Base-by-base conservation (phyloP, 2,329 filamentous ascomycete species). In the Plectosphaerella plurivora region DNA sequence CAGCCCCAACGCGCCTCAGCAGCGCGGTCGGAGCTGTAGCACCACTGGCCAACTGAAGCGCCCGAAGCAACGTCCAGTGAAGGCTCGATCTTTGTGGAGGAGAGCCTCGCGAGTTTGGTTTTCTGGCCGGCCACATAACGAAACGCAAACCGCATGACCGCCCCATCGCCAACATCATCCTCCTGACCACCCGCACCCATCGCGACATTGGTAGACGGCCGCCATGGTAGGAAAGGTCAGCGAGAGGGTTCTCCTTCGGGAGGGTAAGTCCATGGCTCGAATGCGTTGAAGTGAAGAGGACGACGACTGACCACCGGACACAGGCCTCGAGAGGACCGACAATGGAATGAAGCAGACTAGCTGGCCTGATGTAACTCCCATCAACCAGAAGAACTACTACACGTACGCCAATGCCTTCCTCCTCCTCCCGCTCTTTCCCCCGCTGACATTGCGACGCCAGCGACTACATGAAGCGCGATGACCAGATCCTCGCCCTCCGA, bases 311-410 rank as follows among this genome's bases (percentile, higher is more conserved):
- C 58, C 58, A 41, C 57, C 11, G 20, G 36, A 7, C 28, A 9
- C 67, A 97, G 93, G 94, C 59, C 84, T 99, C 59, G 91, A 96
- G 74, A 84, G 93, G 67, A 97, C 94, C 55, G 94, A 99, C 77
- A 99, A 99, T 82, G 92, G 93, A 73, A 93, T 99, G 87, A 94
- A 92, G 66, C 83, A 94, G 66, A 89, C 91, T 47, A 95, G 82
- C 68, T 99, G 94, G 93, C 93, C 94, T 10, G 88, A 94, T 65
- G 86, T 96, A 53, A 81, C 83, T 44, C 90, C 94, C 63, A 99
- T 99, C 72, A 99, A 99, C 68, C 94, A 99, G 71, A 99, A 99
- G 76, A 99, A 99, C 71, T 99, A 99, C 72, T 97, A 97, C 70
- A 96, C 92, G 90, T 94, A 79, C 56, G 85, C 33, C 8, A 24